A percentile compares a stretch with the other conserved stretches of the same genome.
Conservation (phyloP, 2,329 filamentous ascomycete genomes). For the Aureobasidium lini region DNA sequence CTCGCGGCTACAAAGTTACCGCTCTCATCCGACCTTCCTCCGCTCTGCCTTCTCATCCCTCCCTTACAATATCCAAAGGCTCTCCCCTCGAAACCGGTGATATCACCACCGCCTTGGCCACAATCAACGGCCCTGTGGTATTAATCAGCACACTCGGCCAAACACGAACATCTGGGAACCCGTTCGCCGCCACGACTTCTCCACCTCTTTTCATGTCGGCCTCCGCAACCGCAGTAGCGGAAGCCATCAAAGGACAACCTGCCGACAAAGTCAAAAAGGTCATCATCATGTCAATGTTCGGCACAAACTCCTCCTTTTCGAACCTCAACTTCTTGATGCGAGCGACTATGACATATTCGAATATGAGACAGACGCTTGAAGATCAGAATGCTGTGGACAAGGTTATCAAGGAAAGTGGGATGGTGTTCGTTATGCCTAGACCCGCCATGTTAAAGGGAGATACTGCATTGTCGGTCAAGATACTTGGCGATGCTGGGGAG, state of each 20-base stretch:
- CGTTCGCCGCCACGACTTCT: slow-evolving; percentile 39
- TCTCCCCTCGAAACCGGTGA: not conserved
- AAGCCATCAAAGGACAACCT: slow-evolving; percentile 30
- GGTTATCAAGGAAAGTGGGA: slow-evolving; percentile 30
- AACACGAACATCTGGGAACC: slow-evolving; percentile 32
- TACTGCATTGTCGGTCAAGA: slow-evolving; percentile 29
- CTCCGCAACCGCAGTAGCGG: slow-evolving; percentile 31
- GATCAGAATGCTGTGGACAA: slow-evolving; percentile 43
- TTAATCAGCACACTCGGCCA: slow-evolving; percentile 8
- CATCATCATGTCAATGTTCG: slow-evolving; percentile 44
- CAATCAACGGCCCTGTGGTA: slow-evolving; percentile 25
- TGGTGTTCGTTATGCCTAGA: slow-evolving; percentile 37
- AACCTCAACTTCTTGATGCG: slow-evolving; percentile 38
- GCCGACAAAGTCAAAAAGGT: slow-evolving; percentile 30
- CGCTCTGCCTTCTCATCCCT: slow-evolving; percentile 23
- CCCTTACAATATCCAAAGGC: slow-evolving; percentile 27
- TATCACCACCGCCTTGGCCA: slow-evolving; percentile 24
- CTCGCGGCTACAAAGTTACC: slow-evolving; percentile 36
- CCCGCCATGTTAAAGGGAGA: slow-evolving; percentile 37
- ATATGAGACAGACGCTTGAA: slow-evolving; percentile 39
- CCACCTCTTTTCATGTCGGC: slow-evolving; percentile 40
- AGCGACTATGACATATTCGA: slow-evolving; percentile 37
- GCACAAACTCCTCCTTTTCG: slow-evolving; percentile 38
- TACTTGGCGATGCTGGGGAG: slow-evolving; percentile 36
- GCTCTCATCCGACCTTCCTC: slow-evolving; percentile 36